phyloP scores from a whole-genome alignment of 164 flowering plant genomes.

The Nelumbo lutea region DNA sequence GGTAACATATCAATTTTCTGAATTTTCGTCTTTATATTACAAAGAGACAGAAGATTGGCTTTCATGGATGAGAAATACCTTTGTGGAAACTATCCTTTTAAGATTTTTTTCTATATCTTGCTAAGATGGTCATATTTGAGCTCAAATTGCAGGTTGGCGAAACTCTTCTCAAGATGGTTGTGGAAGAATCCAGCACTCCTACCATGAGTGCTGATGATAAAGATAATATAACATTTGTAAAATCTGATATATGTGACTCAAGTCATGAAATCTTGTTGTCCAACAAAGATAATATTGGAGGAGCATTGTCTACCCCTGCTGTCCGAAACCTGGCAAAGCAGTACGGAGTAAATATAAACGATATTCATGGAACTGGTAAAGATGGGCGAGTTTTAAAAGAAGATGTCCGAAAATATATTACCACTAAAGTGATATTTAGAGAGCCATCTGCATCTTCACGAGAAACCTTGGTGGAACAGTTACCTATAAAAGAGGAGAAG shows the following conservation, averaged over 20 bases:
- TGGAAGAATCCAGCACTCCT: slow-evolving; percentile 39
- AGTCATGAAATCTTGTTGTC: slow-evolving; percentile 14
- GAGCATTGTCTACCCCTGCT: slow-evolving; percentile 70
- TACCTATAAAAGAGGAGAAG: slow-evolving; percentile 22
- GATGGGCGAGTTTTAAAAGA: slow-evolving; percentile 82
- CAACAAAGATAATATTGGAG: slow-evolving; percentile 21
- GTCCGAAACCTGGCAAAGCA: slow-evolving; percentile 77
- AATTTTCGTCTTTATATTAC: too few species aligned
- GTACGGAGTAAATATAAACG: slow-evolving; percentile 56
- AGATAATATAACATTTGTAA: slow-evolving; percentile 10
- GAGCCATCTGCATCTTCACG: slow-evolving; percentile 20
- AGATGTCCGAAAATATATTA: slow-evolving; percentile 66
- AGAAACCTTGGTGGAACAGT: slow-evolving; percentile 19
- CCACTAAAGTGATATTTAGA: slow-evolving; percentile 33
- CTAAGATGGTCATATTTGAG: not conserved
- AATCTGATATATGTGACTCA: slow-evolving; percentile 19
- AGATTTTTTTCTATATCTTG: not conserved
- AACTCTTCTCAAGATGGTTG: slow-evolving; percentile 63
- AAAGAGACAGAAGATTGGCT: not conserved
- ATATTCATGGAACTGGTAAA: slow-evolving; percentile 71
- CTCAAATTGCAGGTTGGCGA: slow-evolving; percentile 77
- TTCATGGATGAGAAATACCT: not conserved
- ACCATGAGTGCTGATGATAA: slow-evolving; percentile 16
- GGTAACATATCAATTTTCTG: too few species aligned
- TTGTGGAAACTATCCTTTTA: too few species aligned